phyloP scores from a whole-genome alignment of 768 basidiomycete species.

The Podaxis sp. region DNA sequence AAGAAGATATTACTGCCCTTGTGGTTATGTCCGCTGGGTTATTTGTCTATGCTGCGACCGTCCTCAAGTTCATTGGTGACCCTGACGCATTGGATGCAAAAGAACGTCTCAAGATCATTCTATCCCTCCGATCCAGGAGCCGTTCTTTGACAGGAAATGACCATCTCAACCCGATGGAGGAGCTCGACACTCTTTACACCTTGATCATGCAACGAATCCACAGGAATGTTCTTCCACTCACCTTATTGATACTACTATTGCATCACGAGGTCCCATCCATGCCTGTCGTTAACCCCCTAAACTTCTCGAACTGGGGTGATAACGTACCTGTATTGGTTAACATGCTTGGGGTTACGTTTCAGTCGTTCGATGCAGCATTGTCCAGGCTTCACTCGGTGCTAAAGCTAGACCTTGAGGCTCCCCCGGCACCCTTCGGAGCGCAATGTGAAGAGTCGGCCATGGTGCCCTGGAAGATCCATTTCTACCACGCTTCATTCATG shows the following conservation, averaged over 20 bases:
- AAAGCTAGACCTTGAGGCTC: background rate
- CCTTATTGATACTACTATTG: background rate
- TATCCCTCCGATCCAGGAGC: background rate
- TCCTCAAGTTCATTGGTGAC: background rate
- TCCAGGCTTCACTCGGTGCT: background rate
- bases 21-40: background rate
- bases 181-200: background rate
- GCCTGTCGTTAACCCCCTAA: background rate
- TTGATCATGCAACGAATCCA: slow-evolving; percentile 2
- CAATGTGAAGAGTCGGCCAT: background rate
- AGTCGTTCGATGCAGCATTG: background rate
- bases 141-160: background rate
- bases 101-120: background rate
- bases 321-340: background rate
- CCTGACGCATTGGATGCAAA: background rate
- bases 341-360: background rate
- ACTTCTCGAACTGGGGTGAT: background rate
- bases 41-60: slow-evolving; percentile 1
- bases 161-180: background rate
- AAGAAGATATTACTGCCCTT: background rate
- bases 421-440: background rate
- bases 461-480: background rate
- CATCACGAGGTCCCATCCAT: background rate
- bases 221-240: background rate
- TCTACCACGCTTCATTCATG: background rate